Conservation (phyloP, 306 rosid genomes). For the Lablab purpureus region DNA sequence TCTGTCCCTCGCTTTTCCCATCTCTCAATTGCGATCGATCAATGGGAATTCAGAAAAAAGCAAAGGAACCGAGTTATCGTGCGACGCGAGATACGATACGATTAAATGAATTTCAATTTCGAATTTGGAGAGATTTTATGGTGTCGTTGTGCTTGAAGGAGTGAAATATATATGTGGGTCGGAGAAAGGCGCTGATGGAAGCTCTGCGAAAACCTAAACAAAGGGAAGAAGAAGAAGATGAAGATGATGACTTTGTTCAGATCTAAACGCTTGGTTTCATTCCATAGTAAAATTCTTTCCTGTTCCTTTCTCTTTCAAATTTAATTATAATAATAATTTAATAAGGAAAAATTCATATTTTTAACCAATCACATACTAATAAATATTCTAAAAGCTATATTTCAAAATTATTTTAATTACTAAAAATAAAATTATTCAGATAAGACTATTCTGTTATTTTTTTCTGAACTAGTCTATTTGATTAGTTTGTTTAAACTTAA, state of each 20-base stretch:
- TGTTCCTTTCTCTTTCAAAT: neutral
- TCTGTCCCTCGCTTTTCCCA: constrained; percentile 74
- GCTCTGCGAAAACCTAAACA: neutral
- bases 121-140: neutral
- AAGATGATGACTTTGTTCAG: neutral
- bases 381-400: too few relatives aligned
- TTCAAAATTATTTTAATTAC: too few relatives aligned
- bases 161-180: neutral
- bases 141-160: neutral
- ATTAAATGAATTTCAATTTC: neutral
- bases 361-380: too few relatives aligned
- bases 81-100: neutral
- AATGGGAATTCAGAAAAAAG: neutral
- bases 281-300: neutral
- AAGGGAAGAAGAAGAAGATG: neutral
- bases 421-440: too few relatives aligned
- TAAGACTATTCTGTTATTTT: too few relatives aligned
- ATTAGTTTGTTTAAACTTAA: too few relatives aligned
- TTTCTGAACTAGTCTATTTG: too few relatives aligned
- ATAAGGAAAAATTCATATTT: too few relatives aligned
- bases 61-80: neutral
- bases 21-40: constrained; percentile 26
- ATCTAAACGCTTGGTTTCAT: neutral
- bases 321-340: too few relatives aligned
- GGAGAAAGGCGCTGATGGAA: neutral